These are phyloP conservation scores for Kwoniella bestiolae DNA, from an alignment of 768 basidiomycete genomes.

Conservation along the genomic window DNA sequence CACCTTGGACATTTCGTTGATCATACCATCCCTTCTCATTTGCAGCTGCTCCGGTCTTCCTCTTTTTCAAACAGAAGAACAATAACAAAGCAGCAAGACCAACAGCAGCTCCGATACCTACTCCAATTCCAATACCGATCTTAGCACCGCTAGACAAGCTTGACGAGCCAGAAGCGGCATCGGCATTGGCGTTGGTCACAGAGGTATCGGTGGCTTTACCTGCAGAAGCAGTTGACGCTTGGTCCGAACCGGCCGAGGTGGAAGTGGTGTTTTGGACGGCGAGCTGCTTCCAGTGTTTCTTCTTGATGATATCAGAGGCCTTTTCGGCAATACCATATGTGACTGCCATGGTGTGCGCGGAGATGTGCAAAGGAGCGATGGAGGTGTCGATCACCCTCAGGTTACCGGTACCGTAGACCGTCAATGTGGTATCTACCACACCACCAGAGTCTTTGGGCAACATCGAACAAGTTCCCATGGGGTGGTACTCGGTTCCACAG, in stretches of 20 bases:
- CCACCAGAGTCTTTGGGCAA: slow-evolving; percentile 64
- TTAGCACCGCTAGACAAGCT: slow-evolving; percentile 33
- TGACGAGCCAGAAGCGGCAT: slow-evolving; percentile 3
- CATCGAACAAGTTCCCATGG: slow-evolving; percentile 66
- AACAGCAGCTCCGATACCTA: slow-evolving; percentile 38
- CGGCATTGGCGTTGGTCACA: slow-evolving; percentile 29
- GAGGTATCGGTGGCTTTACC: slow-evolving; percentile 39
- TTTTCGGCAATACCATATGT: slow-evolving; percentile 62
- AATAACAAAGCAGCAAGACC: slow-evolving; percentile 39
- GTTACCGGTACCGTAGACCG: slow-evolving; percentile 67
- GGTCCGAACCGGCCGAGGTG: neutral
- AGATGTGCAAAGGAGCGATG: slow-evolving; percentile 65
- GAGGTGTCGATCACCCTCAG: slow-evolving; percentile 64
- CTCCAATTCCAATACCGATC: slow-evolving; percentile 48
- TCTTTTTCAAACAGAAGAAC: slow-evolving; percentile 41
- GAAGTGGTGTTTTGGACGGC: slow-evolving; percentile 27
- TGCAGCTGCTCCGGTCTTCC: slow-evolving; percentile 26
- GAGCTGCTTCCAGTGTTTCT: slow-evolving; percentile 56
- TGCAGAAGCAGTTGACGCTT: slow-evolving; percentile 25
- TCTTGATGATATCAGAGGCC: slow-evolving; percentile 61
- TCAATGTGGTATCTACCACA: slow-evolving; percentile 66
- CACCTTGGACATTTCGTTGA: slow-evolving; percentile 8
- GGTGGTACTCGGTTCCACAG: slow-evolving; percentile 62
- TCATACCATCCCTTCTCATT: slow-evolving; percentile 38
- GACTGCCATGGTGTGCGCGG: slow-evolving; percentile 61